Base-by-base conservation (phyloP, 1,284 basidiomycete genomes). In the Ceratobasidium sp. region DNA sequence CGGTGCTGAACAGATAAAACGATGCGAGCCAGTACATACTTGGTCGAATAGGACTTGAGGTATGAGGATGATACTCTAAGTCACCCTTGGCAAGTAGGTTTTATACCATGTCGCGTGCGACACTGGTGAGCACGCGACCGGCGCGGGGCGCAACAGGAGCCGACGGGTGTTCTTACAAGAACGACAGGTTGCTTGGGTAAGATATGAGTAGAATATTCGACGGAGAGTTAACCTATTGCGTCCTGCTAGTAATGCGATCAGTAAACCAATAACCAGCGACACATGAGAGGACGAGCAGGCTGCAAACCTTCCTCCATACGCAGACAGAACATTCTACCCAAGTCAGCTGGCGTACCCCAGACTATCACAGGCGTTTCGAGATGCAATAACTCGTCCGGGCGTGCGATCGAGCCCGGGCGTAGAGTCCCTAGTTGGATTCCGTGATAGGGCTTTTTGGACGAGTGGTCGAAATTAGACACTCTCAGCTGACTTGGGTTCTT, bases 151-250 rank as follows among this genome's bases (percentile, higher is more conserved):
- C 28, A 23, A 43, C 30, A 35, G 28, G 26, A 8, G 11, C 9
- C 26, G 61, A 63, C 28, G 21, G 11, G 6, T 32, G 5, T 63
- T 63, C 61, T 49, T 9, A 23, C 46, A 11, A 32, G 61, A 63
- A 63, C 21, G 8, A 16, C 43, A 30, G n/a, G 61, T 21, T 32
- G 28, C 41, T 49, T 21, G 44, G 14, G 26, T 46, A 30, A 32
- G 30, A 35, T 46, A 63, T 63, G 16, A 49, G 61, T 49, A 49
- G 61, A 63, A 63, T 32, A n/a, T 63, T 63, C 61, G 38, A 49
- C 18, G 54, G 14, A 28, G 54, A n/a, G n/a, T n/a, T n/a, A n/a
- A n/a, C n/a, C n/a, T n/a, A n/a, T n/a, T n/a, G n/a, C n/a, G n/a
- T n/a, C n/a, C n/a, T n/a, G n/a, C n/a, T n/a, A n/a, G n/a, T n/a